These are phyloP conservation scores for Cutaneotrichosporon sp. DNA, from an alignment of 1,284 basidiomycete genomes.

Conservation along the genomic window DNA sequence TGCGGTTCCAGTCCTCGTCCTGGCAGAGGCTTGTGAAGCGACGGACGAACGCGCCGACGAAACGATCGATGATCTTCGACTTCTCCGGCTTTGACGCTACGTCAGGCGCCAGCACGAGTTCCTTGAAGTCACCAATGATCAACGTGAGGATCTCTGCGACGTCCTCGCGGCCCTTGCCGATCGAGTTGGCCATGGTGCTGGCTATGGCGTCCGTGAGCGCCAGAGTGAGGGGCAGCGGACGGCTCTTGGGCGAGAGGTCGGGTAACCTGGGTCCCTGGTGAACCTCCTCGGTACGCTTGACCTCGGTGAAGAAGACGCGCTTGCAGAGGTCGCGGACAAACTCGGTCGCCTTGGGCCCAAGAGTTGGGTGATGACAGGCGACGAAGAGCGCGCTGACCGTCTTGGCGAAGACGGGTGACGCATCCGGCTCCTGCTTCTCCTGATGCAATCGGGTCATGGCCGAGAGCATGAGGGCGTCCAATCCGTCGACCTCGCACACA, in stretches of 20 bases:
- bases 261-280: slow-evolving; percentile 28
- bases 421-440: slow-evolving; percentile 39
- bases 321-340: slow-evolving; percentile 43
- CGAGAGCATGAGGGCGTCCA: slow-evolving; percentile 73
- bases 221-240: slow-evolving; percentile 43
- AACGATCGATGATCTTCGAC: slow-evolving; percentile 53
- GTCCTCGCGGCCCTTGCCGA: slow-evolving; percentile 61
- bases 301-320: slow-evolving; percentile 43
- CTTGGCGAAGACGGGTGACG: slow-evolving; percentile 38
- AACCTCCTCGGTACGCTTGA: slow-evolving; percentile 33
- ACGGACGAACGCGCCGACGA: slow-evolving; percentile 73
- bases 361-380: slow-evolving; percentile 33
- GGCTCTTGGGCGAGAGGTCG: slow-evolving; percentile 34
- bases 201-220: slow-evolving; percentile 67
- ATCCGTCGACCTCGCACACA: slow-evolving; percentile 71
- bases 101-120: slow-evolving; percentile 53
- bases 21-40: slow-evolving; percentile 80
- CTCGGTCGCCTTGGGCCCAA: slow-evolving; percentile 35
- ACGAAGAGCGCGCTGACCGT: slow-evolving; percentile 44
- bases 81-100: slow-evolving; percentile 58
- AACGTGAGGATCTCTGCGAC: slow-evolving; percentile 63
- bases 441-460: slow-evolving; percentile 72
- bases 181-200: slow-evolving; percentile 70
- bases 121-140: slow-evolving; percentile 70
- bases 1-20: slow-evolving; percentile 82